phyloP scores from a whole-genome alignment of 1,284 basidiomycete genomes.

The Dichomitus squalens region DNA sequence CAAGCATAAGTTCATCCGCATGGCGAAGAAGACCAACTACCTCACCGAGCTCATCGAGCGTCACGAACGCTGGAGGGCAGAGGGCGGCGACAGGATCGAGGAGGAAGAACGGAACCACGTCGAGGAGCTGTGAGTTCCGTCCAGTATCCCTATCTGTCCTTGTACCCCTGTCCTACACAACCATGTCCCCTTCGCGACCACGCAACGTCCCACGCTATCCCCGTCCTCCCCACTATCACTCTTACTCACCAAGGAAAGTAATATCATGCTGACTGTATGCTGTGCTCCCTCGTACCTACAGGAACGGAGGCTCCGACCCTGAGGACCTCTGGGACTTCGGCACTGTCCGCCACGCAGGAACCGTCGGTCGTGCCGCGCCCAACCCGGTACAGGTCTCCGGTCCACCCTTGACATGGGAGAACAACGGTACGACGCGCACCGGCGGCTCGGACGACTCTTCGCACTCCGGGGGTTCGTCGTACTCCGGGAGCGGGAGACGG shows the following conservation, averaged over 20 bases:
- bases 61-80: conserved; percentile 92
- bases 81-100: conserved; percentile 78
- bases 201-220: neutral
- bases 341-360: conserved; percentile 75
- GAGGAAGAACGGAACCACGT: conserved; percentile 67
- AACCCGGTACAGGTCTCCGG: conserved; percentile 62
- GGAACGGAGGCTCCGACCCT: conserved; percentile 57
- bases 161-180: neutral
- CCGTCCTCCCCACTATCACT: neutral
- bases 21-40: conserved; percentile 93
- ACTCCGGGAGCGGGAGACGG: conserved; percentile 25
- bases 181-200: neutral
- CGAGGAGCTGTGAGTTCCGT: conserved; percentile 57
- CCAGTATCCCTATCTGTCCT: neutral
- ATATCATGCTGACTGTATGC: neutral
- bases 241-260: neutral
- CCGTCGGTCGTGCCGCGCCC: conserved; percentile 59
- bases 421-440: conserved; percentile 55
- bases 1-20: conserved; percentile 94
- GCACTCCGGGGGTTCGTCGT: conserved; percentile 32
- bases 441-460: conserved; percentile 34
- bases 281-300: conserved; percentile 37
- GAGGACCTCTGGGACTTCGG: conserved; percentile 97
- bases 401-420: conserved; percentile 76
- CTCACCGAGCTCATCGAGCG: conserved; percentile 95